Conservation (phyloP, 2,329 filamentous ascomycete species). For the Fusarium praegraminearum region DNA sequence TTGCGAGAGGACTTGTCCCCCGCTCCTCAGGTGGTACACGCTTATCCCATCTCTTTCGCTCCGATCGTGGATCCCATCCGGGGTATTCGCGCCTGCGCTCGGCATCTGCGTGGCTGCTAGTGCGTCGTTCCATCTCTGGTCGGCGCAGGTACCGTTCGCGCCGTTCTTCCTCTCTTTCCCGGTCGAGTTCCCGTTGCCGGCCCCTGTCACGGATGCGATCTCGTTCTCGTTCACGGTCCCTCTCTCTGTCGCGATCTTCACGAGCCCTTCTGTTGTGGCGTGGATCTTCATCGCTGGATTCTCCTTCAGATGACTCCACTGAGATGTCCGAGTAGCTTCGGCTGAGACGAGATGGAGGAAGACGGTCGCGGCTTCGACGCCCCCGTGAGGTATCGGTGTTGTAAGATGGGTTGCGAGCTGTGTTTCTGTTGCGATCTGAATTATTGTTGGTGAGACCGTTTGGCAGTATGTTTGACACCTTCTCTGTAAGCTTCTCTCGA, state of each 20-base stretch:
- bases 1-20: conserved; percentile 51
- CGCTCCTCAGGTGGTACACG: conserved; percentile 51
- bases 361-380: conserved; percentile 57
- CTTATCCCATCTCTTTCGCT: conserved; percentile 54
- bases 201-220: conserved; percentile 47
- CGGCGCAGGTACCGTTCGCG: conserved; percentile 55
- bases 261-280: conserved; percentile 42
- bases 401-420: conserved; percentile 52
- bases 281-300: conserved; percentile 51
- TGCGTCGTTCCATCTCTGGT: conserved; percentile 58
- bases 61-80: conserved; percentile 52
- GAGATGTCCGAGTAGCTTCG: conserved; percentile 58
- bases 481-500: conserved; percentile 60
- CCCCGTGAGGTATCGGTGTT: conserved; percentile 48
- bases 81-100: conserved; percentile 57
- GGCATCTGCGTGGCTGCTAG: conserved; percentile 64
- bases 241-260: conserved; percentile 50
- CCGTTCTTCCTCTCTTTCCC: conserved; percentile 54
- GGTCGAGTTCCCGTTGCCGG: conserved; percentile 55
- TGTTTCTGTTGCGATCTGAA: conserved; percentile 54
- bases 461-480: conserved; percentile 59
- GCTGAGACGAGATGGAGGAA: conserved; percentile 56
- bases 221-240: conserved; percentile 48
- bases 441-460: conserved; percentile 45
- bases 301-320: conserved; percentile 52